Base-by-base conservation (phyloP, 2,329 filamentous ascomycete genomes). In the Dothidotthia symphoricarpi region DNA sequence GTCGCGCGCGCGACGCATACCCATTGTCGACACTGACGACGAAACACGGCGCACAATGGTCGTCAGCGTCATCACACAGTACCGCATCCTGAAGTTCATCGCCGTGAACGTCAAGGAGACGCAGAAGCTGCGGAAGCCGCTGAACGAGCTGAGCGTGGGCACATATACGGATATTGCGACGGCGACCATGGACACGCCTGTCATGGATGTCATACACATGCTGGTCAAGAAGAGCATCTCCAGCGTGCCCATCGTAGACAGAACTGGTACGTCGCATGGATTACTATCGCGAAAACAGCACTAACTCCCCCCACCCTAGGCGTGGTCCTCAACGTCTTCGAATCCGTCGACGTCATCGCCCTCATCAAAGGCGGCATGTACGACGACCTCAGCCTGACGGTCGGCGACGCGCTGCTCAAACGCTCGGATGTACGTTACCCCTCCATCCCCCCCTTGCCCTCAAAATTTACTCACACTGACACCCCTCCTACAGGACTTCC, bases 81-180 rank as follows among this genome's bases (percentile, higher is more conserved):
- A 98, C 69, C 86, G 94, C 41, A 97, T 98, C 55, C 80, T 98
- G 49, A 98, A 98, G 66, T 98, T 98, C 66, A 94, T 98, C 46
- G 90, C 93, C 9, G 91, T 98, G 68, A 98, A 98, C 68, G 82
- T 87, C 27, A 82, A 84, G 55, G 86, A 95, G 63, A 96, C 91
- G 4, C 85, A 94, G 55, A 80, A 89, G 61, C 72, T 98, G 45
- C 87, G 88, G 63, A 96, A 95, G 70, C 84, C 88, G 8, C 75
- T 98, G 39, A 80, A 81, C 44, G 89, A 96, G 47, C 79, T 97
- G 13, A 81, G 82, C 16, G 75, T 98, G 7, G 94, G 93, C 34
- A 91, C 88, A 1, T 97, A 95, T 66, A 73, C 76, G 15, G 78
- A 88, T 51, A 72, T 98, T 39, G 81, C 85, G 28, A 95, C 88